phyloP scores from a whole-genome alignment of 345 rosid species.

The Brassica juncea region DNA sequence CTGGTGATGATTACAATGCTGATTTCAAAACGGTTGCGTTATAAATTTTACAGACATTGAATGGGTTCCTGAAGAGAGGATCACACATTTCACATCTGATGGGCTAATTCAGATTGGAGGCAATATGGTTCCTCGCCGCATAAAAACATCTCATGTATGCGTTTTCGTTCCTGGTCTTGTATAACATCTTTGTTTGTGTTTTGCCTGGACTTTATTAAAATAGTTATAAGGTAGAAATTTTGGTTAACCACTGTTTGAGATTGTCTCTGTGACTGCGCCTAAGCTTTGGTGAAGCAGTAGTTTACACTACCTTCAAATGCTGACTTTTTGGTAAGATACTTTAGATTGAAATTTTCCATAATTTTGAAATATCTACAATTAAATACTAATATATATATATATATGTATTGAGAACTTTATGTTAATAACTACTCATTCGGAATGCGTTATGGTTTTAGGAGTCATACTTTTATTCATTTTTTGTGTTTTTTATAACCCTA shows the following conservation, averaged over 20 bases:
- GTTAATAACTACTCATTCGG: too few relatives aligned
- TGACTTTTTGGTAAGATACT: not conserved
- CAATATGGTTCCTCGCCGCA: constrained; percentile 63
- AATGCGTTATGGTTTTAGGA: not conserved
- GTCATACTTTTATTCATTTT: too few relatives aligned
- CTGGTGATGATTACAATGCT: not conserved
- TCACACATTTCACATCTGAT: constrained; percentile 78
- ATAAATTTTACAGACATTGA: constrained; percentile 41
- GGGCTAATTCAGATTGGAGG: constrained; percentile 46
- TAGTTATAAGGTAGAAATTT: too few relatives aligned
- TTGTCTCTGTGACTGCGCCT: not conserved
- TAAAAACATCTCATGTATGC: constrained; percentile 60
- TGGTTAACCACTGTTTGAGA: not conserved
- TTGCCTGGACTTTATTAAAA: not conserved
- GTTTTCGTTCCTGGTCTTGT: not conserved
- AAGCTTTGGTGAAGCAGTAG: not conserved
- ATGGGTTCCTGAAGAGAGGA: constrained; percentile 83
- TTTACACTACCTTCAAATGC: not conserved
- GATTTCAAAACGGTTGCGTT: not conserved
- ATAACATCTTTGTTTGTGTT: not conserved
- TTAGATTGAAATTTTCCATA: too few relatives aligned
- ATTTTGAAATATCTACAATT: too few relatives aligned
- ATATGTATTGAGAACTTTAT: too few relatives aligned
- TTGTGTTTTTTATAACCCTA: too few relatives aligned
- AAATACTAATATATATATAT: too few relatives aligned